Base-by-base conservation (phyloP, 495 filamentous ascomycete species). In the Neurospora terricola region DNA sequence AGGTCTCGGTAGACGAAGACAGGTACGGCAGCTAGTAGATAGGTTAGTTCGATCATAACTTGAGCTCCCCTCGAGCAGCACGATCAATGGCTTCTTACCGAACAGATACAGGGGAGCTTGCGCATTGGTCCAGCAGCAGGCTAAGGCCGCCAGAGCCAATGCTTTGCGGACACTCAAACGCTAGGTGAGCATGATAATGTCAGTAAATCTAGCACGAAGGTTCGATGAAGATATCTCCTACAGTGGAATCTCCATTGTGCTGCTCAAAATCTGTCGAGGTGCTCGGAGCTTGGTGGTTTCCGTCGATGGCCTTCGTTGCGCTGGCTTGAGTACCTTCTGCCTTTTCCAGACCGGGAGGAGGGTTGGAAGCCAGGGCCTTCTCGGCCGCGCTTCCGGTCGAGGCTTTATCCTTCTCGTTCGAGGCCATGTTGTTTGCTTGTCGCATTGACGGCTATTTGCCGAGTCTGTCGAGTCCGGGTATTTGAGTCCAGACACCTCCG, bases 1-100 rank as follows among this genome's bases (percentile, higher is more conserved):
- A 93, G 89, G 21, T 88, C 86, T 11, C 80, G 77, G 77, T 92
- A 91, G 69, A 93, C 90, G 77, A 77, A 79, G 23, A 76, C 75
- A 2, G 79, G 79, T 0, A 72, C 79, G 16, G 73, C 74, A 48
- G 75, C 79, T 79, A 48, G 16, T 12, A 21, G 1, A 34, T 5
- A 36, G 62, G 54, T 62, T 18, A 62, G 6, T 14, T 34, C 3
- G 6, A 62, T 62, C 11, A 16, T 16, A 27, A 62, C 23, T 62
- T 34, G 18, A 40, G 30, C 12, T 8, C 30, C 30, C 30, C 30
- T 36, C 4, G 38, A 21, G 18, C 18, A 39, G 7, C 18, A 48
- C 73, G 5, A 16, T 16, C 27, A 14, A 8, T 34, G 23, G 2
- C 6, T 4, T 34, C 54, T 62, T 72, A 80, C 79, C 76, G 38